These are phyloP conservation scores for Cercophora newfieldiana DNA, from an alignment of 495 filamentous ascomycete species.

Conservation along the genomic window DNA sequence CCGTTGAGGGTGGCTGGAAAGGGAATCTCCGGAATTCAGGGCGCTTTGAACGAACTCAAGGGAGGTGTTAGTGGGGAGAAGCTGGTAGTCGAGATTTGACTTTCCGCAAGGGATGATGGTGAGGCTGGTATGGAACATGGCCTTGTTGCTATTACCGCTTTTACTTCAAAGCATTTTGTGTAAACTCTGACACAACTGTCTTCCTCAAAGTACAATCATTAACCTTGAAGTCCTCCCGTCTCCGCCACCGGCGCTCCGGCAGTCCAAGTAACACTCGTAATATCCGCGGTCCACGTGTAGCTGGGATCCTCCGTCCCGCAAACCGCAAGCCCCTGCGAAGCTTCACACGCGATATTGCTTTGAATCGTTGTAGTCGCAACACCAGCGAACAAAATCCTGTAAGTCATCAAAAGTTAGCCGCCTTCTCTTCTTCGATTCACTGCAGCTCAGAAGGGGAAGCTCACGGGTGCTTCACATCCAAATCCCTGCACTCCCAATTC, in stretches of 20 bases:
- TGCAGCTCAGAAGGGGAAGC: conserved; percentile 13
- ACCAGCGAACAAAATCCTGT: conserved; percentile 30
- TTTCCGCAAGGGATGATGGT: no score
- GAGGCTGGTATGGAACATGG: no score
- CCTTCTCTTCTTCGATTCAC: neutral
- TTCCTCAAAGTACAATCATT: no score
- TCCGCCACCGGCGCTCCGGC: neutral
- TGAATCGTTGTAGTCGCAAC: conserved; percentile 25
- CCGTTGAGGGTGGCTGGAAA: neutral
- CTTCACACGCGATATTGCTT: conserved; percentile 13
- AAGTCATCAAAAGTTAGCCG: neutral
- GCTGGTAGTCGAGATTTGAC: conserved; percentile 32
- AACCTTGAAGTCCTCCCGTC: neutral
- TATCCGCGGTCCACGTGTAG: conserved; percentile 14
- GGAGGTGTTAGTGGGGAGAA: conserved; percentile 38
- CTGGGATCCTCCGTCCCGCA: conserved; percentile 16
- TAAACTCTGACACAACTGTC: no score
- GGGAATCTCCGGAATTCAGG: conserved; percentile 29
- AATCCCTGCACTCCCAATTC: conserved; percentile 32
- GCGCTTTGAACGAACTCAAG: conserved; percentile 32
- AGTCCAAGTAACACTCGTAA: conserved; percentile 17
- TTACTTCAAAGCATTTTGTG: no score
- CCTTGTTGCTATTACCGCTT: no score
- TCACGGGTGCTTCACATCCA: conserved; percentile 30
- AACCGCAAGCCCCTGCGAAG: neutral